Conservation (phyloP, 1,139 yeast species). For the Zygosaccharomyces pseudobailii region DNA sequence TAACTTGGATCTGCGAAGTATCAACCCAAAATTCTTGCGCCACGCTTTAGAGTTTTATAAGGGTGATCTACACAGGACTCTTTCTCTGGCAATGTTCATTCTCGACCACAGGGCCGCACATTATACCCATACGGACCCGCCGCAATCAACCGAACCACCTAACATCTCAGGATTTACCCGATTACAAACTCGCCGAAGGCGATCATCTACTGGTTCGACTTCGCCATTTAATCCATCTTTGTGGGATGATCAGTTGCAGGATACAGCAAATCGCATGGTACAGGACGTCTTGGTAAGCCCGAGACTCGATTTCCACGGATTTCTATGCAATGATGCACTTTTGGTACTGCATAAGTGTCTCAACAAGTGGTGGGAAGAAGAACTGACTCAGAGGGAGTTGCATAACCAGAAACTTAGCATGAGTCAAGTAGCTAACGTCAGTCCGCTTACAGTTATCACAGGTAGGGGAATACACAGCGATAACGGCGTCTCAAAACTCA, state of each 20-base stretch:
- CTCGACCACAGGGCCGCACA: conserved; percentile 29
- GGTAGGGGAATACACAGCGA: conserved; percentile 63
- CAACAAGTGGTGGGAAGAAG: conserved; percentile 53
- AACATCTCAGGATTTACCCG: not conserved
- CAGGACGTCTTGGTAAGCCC: conserved; percentile 22
- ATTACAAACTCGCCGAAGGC: not conserved
- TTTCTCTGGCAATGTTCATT: conserved; percentile 33
- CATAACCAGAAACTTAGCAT: conserved; percentile 38
- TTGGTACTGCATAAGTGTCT: conserved; percentile 35
- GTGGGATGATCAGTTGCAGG: conserved; percentile 10
- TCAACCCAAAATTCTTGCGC: conserved; percentile 35
- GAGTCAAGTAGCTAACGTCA: conserved; percentile 32
- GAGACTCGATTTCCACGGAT: conserved; percentile 50
- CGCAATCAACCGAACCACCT: not conserved
- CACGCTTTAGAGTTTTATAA: conserved; percentile 39
- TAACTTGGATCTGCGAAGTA: conserved; percentile 16
- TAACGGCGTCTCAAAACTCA: conserved; percentile 47
- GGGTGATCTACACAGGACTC: conserved; percentile 39
- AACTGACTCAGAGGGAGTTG: conserved; percentile 39
- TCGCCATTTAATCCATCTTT: not conserved
- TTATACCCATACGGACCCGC: conserved; percentile 11
- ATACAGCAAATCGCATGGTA: conserved; percentile 13
- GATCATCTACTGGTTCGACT: not conserved
- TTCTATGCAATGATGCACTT: conserved; percentile 44
- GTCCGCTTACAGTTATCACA: conserved; percentile 44